phyloP scores from a whole-genome alignment of 495 filamentous ascomycete species.

The Clavariopsis aquatica region DNA sequence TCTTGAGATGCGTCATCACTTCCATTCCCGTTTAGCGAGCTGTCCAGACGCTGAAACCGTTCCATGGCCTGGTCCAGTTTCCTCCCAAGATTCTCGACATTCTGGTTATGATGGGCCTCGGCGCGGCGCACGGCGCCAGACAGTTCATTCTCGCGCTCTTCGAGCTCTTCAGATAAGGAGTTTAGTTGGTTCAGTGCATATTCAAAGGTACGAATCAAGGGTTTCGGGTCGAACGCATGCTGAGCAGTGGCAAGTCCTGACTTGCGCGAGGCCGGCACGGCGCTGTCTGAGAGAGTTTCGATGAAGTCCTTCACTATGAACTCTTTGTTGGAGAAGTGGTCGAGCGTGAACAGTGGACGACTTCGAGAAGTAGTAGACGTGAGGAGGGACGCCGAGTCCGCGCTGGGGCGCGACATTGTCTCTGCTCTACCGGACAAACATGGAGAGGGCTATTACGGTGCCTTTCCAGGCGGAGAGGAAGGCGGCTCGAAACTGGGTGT shows the following conservation, averaged over 20 bases:
- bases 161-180: slow-evolving; percentile 80
- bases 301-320: slow-evolving; percentile 99
- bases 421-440: slow-evolving; percentile 16
- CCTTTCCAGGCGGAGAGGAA: too few relatives aligned
- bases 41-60: slow-evolving; percentile 85
- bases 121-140: slow-evolving; percentile 85
- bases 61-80: slow-evolving; percentile 90
- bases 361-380: slow-evolving; percentile 18
- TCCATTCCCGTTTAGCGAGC: slow-evolving; percentile 62
- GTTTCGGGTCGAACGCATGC: slow-evolving; percentile 89
- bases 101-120: slow-evolving; percentile 88
- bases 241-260: slow-evolving; percentile 56
- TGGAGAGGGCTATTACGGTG: neutral
- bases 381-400: slow-evolving; percentile 38
- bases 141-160: slow-evolving; percentile 83
- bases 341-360: slow-evolving; percentile 76
- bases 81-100: slow-evolving; percentile 75
- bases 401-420: slow-evolving; percentile 36
- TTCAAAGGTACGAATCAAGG: slow-evolving; percentile 93
- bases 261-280: slow-evolving; percentile 71
- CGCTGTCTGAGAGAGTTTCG: slow-evolving; percentile 84
- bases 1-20: slow-evolving; percentile 56
- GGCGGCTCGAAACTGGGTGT: neutral
- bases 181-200: slow-evolving; percentile 76
- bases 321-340: slow-evolving; percentile 86